Evolutionary conservation across 495 filamentous ascomycete genomes (phyloP).

Genomic region (Penicillium silybi): DNA sequence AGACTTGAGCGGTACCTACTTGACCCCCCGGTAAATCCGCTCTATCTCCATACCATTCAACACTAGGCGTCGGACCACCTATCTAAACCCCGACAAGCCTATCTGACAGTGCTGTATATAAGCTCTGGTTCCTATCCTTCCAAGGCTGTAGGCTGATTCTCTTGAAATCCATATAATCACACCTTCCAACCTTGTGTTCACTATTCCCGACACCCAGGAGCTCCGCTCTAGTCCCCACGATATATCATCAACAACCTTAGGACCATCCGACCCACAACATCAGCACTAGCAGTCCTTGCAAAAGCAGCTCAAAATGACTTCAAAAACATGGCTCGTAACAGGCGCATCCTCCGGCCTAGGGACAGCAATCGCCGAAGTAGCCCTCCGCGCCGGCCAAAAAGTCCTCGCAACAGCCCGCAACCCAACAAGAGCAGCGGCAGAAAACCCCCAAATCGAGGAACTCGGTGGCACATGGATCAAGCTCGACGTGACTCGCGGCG

Average conservation of each 20-base stretch:
- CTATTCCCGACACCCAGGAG: no score
- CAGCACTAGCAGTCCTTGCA: background rate
- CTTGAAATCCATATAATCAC: no score
- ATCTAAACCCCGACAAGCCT: background rate
- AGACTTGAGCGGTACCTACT: background rate
- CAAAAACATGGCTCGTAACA: constrained; percentile 49
- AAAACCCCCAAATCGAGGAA: constrained; percentile 18
- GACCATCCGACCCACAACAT: background rate
- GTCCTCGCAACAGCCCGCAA: constrained; percentile 57
- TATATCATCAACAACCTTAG: background rate
- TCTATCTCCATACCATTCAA: background rate
- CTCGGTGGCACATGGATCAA: constrained; percentile 28
- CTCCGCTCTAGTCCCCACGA: background rate
- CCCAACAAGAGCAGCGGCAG: constrained; percentile 28
- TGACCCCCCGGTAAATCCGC: background rate
- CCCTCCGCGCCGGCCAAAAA: constrained; percentile 44
- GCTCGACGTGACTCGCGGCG: constrained; percentile 40
- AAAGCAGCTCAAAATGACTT: constrained; percentile 4
- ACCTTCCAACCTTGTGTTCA: no score
- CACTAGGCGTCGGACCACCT: background rate
- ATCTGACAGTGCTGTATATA: background rate
- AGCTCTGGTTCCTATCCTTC: background rate
- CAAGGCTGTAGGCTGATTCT: background rate
- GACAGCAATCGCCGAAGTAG: constrained; percentile 38
- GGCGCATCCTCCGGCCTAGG: constrained; percentile 55